Base-by-base conservation (phyloP, 2,329 filamentous ascomycete genomes). In the Tolypocladium amazonense region DNA sequence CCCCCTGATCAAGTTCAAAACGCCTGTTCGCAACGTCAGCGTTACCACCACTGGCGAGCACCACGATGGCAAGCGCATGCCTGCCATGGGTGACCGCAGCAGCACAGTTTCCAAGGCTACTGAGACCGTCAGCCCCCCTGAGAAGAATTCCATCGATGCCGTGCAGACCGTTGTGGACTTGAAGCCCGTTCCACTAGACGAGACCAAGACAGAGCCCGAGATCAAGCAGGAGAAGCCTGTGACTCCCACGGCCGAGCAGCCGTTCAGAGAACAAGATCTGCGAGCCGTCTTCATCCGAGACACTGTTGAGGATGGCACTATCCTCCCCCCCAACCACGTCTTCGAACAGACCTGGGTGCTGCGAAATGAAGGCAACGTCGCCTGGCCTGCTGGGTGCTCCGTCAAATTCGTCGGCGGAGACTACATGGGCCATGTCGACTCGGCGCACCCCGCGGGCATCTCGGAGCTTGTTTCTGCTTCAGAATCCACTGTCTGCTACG, bases 1-100 rank as follows among this genome's bases (percentile, higher is more conserved):
- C 69, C 94, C 94, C 35, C 79, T 99, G 67, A 92, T 99, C 79
- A 97, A 96, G 78, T 92, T 99, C 80, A 96, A 91, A 82, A 95
- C 90, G 2, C 89, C 93, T 12, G 88, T 99, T 56, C 89, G 90
- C 65, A 88, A 90, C 66, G 90, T 96, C 41, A 92, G 85, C 63
- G 89, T 99, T 58, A 92, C 86, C 56, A 97, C 93, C 11, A 81
- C 88, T 64, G 88, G 88, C 58, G 90, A 96, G 74, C 86, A 91
- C 67, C 82, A 82, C 61, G 79, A 86, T 65, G 88, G 88, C 57
- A 80, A 84, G 61, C 75, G 75, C 52, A 81, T 89, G 70, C 81
- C 83, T n/a, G 72, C 80, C 43, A 86, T 96, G 81, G 92, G 92
- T 58, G 92, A 96, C 69, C 68, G 66, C 20, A 58, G 57, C 55